These are phyloP conservation scores for Chrysosporium queenslandicum DNA, from an alignment of 2,329 filamentous ascomycete species.

Conservation along the genomic window DNA sequence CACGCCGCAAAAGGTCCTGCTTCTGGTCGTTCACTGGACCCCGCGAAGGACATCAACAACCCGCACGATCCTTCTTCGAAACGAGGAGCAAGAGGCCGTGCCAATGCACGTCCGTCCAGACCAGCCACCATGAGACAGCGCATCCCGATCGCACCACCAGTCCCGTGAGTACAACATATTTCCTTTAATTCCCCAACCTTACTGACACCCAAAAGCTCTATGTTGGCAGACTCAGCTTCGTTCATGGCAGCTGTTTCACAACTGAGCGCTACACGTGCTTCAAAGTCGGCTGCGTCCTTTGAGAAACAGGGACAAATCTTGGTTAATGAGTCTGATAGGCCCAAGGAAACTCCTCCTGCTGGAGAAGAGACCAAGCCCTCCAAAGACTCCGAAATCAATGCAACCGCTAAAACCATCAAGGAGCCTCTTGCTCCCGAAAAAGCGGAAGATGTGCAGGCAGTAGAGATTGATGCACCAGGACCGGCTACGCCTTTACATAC, in stretches of 20 bases:
- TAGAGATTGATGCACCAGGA: background rate
- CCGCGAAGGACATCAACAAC: conserved; percentile 13
- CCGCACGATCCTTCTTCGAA: background rate
- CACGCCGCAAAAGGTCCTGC: background rate
- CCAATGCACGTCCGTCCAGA: conserved; percentile 1
- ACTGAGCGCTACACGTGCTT: background rate
- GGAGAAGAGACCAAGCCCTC: background rate
- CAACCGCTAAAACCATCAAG: background rate
- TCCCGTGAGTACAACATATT: conserved; percentile 11
- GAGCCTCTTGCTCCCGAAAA: background rate
- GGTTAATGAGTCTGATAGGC: conserved; percentile 4
- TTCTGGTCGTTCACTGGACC: conserved; percentile 8
- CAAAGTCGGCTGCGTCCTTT: background rate
- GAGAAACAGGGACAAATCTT: background rate
- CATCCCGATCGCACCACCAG: conserved; percentile 8
- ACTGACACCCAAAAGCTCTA: conserved; percentile 13
- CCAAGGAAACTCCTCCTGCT: background rate
- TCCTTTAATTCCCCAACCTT: background rate
- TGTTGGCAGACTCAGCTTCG: conserved; percentile 16
- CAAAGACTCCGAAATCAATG: background rate
- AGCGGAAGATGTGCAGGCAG: background rate
- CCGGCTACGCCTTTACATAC: background rate
- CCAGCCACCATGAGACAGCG: conserved; percentile 11
- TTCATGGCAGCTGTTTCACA: conserved; percentile 18
- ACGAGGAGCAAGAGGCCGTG: background rate